phyloP scores from a whole-genome alignment of 257 asterid genomes.

The Echites panduratus region DNA sequence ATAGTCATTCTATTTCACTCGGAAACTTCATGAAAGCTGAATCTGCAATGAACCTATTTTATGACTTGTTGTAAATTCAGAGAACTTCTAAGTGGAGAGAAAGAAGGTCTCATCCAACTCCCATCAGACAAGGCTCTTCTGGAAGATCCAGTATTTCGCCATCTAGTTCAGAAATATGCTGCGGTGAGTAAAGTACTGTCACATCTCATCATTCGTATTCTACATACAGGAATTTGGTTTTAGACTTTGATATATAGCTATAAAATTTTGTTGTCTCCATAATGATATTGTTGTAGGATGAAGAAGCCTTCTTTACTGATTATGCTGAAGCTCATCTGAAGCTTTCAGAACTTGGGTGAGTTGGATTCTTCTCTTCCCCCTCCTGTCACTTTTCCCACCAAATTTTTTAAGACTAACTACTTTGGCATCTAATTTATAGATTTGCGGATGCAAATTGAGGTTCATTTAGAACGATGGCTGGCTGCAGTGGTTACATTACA shows the following conservation, averaged over 20 bases:
- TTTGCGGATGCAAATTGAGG: conserved; percentile 18
- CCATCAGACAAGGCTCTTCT: conserved; percentile 69
- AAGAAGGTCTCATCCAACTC: conserved; percentile 57
- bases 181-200: conserved; percentile 34
- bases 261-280: not conserved
- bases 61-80: conserved; percentile 18
- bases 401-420: not conserved
- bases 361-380: not conserved
- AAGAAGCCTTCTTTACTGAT: conserved; percentile 78
- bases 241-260: not conserved
- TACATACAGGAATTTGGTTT: not conserved
- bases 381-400: not conserved
- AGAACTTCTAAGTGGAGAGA: conserved; percentile 62
- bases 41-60: not conserved
- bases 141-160: conserved; percentile 49
- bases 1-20: not conserved
- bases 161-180: conserved; percentile 60
- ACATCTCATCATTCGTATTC: not conserved
- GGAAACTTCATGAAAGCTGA: not conserved
- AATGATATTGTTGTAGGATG: conserved; percentile 39
- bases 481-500: not conserved
- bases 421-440: not conserved
- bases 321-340: conserved; percentile 76
- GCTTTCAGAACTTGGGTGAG: conserved; percentile 85
- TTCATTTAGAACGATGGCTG: not conserved